Conservation (phyloP, 2,329 filamentous ascomycete genomes). For the Fusarium zealandicum region DNA sequence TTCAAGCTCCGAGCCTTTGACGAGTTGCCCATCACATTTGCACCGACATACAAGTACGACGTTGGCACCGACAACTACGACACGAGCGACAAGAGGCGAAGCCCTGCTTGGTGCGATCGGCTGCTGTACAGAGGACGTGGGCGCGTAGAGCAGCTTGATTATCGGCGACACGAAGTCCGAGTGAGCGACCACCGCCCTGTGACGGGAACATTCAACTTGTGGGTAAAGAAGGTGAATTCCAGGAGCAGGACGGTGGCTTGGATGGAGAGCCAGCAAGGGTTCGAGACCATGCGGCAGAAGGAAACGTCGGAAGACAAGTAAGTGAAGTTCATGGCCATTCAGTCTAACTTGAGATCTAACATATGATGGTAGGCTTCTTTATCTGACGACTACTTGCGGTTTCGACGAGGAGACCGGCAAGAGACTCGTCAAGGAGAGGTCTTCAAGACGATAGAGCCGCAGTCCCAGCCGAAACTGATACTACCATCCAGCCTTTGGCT, state of each 20-base stretch:
- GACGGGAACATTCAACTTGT: slow-evolving; percentile 81
- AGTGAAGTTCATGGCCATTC: slow-evolving; percentile 50
- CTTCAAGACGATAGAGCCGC: slow-evolving; percentile 37
- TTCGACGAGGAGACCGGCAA: slow-evolving; percentile 62
- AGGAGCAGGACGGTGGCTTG: slow-evolving; percentile 70
- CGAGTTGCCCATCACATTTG: slow-evolving; percentile 90
- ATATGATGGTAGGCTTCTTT: slow-evolving; percentile 52
- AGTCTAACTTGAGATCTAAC: slow-evolving; percentile 30
- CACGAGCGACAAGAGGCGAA: slow-evolving; percentile 90
- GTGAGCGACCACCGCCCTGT: slow-evolving; percentile 95
- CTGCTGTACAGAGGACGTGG: slow-evolving; percentile 85
- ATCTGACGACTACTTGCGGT: slow-evolving; percentile 60
- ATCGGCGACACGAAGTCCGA: slow-evolving; percentile 85
- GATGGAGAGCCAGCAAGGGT: slow-evolving; percentile 77
- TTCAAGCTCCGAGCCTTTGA: slow-evolving; percentile 89
- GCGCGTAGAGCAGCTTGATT: slow-evolving; percentile 86
- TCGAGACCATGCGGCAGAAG: slow-evolving; percentile 73
- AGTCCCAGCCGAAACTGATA: slow-evolving; percentile 37
- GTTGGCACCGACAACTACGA: slow-evolving; percentile 95
- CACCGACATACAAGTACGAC: slow-evolving; percentile 98
- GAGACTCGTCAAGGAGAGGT: slow-evolving; percentile 54
- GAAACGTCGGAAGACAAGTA: slow-evolving; percentile 80
- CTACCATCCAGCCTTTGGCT: slow-evolving; percentile 5
- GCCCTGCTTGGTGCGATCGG: slow-evolving; percentile 96
- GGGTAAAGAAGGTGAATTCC: slow-evolving; percentile 81